A percentile compares a stretch with the other conserved stretches of the same genome.
Evolutionary conservation across 352 stramenopile species (phyloP).

Genomic region (Phytophthora sp.): DNA sequence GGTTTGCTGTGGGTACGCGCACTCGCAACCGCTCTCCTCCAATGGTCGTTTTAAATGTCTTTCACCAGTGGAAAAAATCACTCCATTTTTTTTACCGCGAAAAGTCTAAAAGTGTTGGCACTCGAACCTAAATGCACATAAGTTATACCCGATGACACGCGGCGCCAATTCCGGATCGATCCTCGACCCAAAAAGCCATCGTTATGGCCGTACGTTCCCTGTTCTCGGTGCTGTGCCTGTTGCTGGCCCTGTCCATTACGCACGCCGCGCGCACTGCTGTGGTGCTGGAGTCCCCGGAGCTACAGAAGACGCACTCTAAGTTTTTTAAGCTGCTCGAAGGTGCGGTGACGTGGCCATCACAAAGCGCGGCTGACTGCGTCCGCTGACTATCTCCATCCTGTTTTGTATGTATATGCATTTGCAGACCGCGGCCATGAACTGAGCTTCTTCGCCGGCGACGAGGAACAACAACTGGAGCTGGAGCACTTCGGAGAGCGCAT

Average conservation of each 20-base stretch:
- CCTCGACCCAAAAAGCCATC: background rate
- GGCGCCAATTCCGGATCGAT: conserved; percentile 25
- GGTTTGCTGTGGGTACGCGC: no score
- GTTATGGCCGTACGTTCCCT: conserved; percentile 33
- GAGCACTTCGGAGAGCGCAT: conserved; percentile 85
- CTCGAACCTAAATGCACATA: no score
- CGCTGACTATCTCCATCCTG: conserved; percentile 12
- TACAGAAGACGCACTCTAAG: conserved; percentile 73
- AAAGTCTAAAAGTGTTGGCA: no score
- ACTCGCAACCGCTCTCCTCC: no score
- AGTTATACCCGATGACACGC: no score
- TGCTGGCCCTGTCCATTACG: conserved; percentile 29
- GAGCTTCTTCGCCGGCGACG: conserved; percentile 61
- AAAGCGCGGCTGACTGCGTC: background rate
- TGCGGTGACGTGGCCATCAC: conserved; percentile 20
- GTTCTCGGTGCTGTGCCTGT: conserved; percentile 25
- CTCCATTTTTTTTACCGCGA: no score
- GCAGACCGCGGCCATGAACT: conserved; percentile 72
- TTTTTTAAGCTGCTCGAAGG: conserved; percentile 76
- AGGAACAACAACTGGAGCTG: conserved; percentile 55
- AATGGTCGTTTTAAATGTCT: no score
- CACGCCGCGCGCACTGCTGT: conserved; percentile 67
- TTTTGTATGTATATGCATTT: conserved; percentile 6
- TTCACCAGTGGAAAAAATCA: no score
- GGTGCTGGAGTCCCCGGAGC: conserved; percentile 61